Base-by-base conservation (phyloP, 2,329 filamentous ascomycete genomes). In the Nigrospora osmanthi region DNA sequence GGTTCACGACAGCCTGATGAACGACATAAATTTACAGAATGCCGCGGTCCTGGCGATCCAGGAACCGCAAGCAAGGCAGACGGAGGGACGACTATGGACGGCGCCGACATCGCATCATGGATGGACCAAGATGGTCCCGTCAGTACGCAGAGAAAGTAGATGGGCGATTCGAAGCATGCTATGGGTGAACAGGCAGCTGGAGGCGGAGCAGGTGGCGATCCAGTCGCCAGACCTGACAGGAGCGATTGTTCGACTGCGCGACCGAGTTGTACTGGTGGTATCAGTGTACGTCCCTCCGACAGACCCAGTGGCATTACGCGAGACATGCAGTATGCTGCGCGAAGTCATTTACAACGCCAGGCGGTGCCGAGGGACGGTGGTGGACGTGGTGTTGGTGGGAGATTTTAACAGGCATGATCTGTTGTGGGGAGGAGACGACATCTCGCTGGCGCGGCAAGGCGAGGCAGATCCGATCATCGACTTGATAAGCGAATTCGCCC, bases 391-490 rank as follows among this genome's bases (percentile, higher is more conserved):
- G 19, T 16, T 40, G 11, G 30, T 30, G 6, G 38, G 38, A 30
- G 40, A 42, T 33, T 42, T 42, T 23, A 42, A 42, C 19, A 31
- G 1, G 66, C 66, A 45, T 68, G 66, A 6, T 46, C 31, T 47
- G 44, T 13, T 44, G 35, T 30, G 42, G 42, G 16, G 57, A 54
- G 6, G 61, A 61, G 23, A 62, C 50, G 40, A 64, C 61, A 48
- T 65, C 60, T 28, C 60, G 59, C 49, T 64, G 60, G 41, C 51
- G 15, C 57, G 59, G 44, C 51, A 68, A 49, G 63, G 64, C n/a
- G 59, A 67, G 54, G 63, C 54, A 17, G 54, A 65, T 40, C 48
- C 42, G 42, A 64, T 66, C 38, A 59, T 67, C 39, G 49, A 65
- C 41, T 50, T 67, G 5, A 67, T 67, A 49, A 58, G 47, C 48